Conservation (phyloP, 345 rosid genomes). For the Triadica sebifera region DNA sequence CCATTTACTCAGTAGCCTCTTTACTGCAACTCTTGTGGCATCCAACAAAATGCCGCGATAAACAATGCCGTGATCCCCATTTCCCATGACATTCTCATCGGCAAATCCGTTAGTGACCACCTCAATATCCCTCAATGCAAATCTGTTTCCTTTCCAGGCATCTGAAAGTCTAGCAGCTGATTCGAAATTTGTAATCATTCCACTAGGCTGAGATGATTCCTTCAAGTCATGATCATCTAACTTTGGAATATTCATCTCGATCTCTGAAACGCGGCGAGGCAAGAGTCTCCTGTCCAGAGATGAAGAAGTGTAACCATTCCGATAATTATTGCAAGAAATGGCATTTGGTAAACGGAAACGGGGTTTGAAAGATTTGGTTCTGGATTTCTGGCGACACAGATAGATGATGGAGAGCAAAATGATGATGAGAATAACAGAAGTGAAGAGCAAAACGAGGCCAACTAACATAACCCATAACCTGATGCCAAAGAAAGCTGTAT, state of each 20-base stretch:
- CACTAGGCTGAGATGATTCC: constrained; percentile 23
- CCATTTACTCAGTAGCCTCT: constrained; percentile 47
- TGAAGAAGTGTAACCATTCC: constrained; percentile 16
- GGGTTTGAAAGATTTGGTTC: constrained; percentile 24
- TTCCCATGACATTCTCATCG: constrained; percentile 47
- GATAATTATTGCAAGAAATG: constrained; percentile 15
- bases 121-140: constrained; percentile 45
- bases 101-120: constrained; percentile 51
- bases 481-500: constrained; percentile 49
- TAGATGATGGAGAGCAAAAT: constrained; percentile 33
- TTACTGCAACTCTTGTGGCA: constrained; percentile 50
- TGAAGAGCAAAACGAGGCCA: constrained; percentile 21
- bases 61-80: constrained; percentile 46
- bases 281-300: constrained; percentile 39
- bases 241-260: constrained; percentile 35
- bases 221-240: constrained; percentile 20
- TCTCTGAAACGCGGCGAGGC: constrained; percentile 24
- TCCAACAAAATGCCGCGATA: constrained; percentile 53
- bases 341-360: constrained; percentile 35
- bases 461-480: constrained; percentile 51
- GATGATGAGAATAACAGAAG: constrained; percentile 21
- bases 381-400: constrained; percentile 25
- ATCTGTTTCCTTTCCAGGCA: constrained; percentile 28
- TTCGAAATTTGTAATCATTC: constrained; percentile 15
- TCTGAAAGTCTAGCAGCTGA: constrained; percentile 10